phyloP scores from a whole-genome alignment of 1,139 yeast genomes.

The Candida frijolesensis region DNA sequence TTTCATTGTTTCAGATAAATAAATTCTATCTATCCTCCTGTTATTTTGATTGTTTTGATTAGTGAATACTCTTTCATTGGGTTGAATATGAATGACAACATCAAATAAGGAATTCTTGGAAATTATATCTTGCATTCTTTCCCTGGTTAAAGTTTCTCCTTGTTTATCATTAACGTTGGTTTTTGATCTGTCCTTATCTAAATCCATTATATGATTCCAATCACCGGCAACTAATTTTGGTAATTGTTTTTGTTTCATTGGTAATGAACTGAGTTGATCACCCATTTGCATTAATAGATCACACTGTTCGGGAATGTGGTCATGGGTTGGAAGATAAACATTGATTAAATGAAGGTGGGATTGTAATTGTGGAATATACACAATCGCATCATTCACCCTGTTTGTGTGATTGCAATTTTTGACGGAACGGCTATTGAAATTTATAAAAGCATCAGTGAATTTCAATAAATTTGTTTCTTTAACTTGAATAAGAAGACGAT shows the following conservation, averaged over 20 bases:
- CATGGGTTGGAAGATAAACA: background rate
- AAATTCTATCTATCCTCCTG: background rate
- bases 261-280: background rate
- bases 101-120: background rate
- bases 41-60: background rate
- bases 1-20: too few species aligned
- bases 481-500: too few species aligned
- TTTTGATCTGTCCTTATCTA: background rate
- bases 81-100: background rate
- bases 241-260: too few species aligned
- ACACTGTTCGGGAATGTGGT: background rate
- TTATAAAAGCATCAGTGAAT: too few species aligned
- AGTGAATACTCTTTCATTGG: background rate
- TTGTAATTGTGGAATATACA: background rate
- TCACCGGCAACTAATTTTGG: too few species aligned
- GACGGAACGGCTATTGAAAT: too few species aligned
- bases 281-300: background rate
- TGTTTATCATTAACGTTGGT: background rate
- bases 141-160: background rate
- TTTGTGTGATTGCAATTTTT: too few species aligned
- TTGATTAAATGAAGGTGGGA: background rate
- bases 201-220: background rate
- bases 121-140: background rate
- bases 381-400: too few species aligned
- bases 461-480: too few species aligned